Base-by-base conservation (phyloP, 768 basidiomycete genomes). In the Tricholoma bakamatsutake region DNA sequence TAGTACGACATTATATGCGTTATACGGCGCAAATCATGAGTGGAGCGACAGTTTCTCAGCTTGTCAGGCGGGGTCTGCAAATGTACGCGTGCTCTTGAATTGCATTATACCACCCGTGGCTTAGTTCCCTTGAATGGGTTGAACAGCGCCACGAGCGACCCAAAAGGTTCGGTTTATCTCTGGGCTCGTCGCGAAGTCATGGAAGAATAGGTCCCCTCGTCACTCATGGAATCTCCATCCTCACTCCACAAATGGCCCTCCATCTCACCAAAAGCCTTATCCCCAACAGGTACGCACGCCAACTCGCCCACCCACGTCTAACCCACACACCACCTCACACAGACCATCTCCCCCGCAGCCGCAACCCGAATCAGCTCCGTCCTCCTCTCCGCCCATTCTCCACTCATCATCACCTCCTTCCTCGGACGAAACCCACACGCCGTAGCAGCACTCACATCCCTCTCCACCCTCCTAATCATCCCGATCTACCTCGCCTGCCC, bases 1-100 rank as follows among this genome's bases (percentile, higher is more conserved):
- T 89, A 52, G 79, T 88, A 27, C 79, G 88, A 1, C 86, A 87
- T 61, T 90, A 89, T 65, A 89, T 88, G 87, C 75, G 86, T 9
- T 79, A 80, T 62, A 78, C 81, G 0, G 75, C 78, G 0, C 83
- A 88, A 57, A 79, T 90, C 2, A 60, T 75, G 28, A 82, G 80
- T 55, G 78, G 79, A 0, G 76, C 71, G 58, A 84, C 77, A 34
- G 71, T 80, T 6, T 69, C 80, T 5, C 73, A 80, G 55, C 69
- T 76, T 1, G 71, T 88, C 5, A 71, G 79, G 40, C 75, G 88
- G 24, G 80, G 84, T 0, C 64, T 88, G 50, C 86, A 88, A 64
- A 82, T 87, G 85, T 85, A 61, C 17, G 77, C 56, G 11, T n/a
- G n/a, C n/a, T n/a, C n/a, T 40, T n/a, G 70, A 57, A 24, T n/a